Conservation (phyloP, 768 basidiomycete species). For the Lactarius deliciosus region DNA sequence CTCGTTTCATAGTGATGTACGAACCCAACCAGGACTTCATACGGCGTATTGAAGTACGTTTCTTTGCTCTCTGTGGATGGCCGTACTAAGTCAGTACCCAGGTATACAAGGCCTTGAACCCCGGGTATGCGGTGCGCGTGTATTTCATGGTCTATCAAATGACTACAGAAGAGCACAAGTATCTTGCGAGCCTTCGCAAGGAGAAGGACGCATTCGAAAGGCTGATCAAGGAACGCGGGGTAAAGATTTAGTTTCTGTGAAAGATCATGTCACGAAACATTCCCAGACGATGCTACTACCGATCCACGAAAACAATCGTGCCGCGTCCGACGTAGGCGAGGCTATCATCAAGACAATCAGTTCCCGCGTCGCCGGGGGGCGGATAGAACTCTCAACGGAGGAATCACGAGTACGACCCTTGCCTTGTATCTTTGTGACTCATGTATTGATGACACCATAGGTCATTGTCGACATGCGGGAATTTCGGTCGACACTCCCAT, state of each 20-base stretch:
- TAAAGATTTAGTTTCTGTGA: slow-evolving; percentile 42
- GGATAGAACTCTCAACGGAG: slow-evolving; percentile 61
- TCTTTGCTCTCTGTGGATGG: background rate
- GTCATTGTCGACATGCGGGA: slow-evolving; percentile 97
- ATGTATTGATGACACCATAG: slow-evolving; percentile 40
- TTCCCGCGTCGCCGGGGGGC: slow-evolving; percentile 83
- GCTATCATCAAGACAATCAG: slow-evolving; percentile 78
- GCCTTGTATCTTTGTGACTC: background rate
- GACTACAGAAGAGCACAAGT: slow-evolving; percentile 95
- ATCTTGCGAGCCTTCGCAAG: slow-evolving; percentile 79
- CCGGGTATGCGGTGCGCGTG: slow-evolving; percentile 79
- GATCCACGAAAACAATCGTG: slow-evolving; percentile 60
- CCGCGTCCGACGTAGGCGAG: slow-evolving; percentile 44
- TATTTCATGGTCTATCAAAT: slow-evolving; percentile 96
- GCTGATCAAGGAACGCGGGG: slow-evolving; percentile 88
- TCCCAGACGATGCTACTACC: slow-evolving; percentile 86
- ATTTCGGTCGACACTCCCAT: slow-evolving; percentile 90
- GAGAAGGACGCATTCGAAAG: slow-evolving; percentile 95
- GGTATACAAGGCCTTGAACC: slow-evolving; percentile 85
- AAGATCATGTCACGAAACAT: background rate
- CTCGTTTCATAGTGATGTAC: slow-evolving; percentile 92
- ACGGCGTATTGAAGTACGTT: slow-evolving; percentile 79
- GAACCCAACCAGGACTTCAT: slow-evolving; percentile 95
- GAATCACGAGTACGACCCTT: slow-evolving; percentile 54
- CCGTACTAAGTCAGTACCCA: slow-evolving; percentile 34